phyloP scores from a whole-genome alignment of 192 early-diverging fungal species.

The Gryganskiella cystojenkinii region DNA sequence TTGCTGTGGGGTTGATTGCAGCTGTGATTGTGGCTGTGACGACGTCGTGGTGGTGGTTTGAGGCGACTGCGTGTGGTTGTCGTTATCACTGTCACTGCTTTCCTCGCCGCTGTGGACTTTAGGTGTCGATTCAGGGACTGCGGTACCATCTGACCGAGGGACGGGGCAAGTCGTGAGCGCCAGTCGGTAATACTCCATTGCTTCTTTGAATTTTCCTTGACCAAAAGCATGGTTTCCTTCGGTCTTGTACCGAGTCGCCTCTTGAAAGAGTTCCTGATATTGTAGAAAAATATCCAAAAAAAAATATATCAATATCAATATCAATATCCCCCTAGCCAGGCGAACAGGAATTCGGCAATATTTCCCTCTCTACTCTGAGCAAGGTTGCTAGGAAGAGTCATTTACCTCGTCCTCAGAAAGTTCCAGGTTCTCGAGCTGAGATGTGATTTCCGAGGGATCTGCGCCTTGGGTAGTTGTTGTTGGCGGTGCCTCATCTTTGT shows the following conservation, averaged over 20 bases:
- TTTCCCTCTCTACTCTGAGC: neutral
- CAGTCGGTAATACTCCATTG: conserved; percentile 55
- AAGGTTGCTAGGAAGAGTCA: neutral
- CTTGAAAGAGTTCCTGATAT: conserved; percentile 49
- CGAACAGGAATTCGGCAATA: too few species aligned
- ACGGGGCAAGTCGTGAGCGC: conserved; percentile 58
- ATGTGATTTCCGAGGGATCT: conserved; percentile 38
- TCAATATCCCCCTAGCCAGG: too few species aligned
- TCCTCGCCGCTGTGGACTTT: neutral
- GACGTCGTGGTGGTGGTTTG: too few species aligned
- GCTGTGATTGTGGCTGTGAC: neutral
- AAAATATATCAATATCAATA: too few species aligned
- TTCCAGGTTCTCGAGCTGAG: conserved; percentile 30
- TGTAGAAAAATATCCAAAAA: neutral
- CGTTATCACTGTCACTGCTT: conserved; percentile 4
- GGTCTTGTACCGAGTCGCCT: conserved; percentile 60
- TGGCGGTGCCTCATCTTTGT: too few species aligned
- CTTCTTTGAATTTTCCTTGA: conserved; percentile 53
- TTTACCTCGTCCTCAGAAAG: conserved; percentile 53
- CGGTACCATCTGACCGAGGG: neutral
- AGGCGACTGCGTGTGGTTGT: conserved; percentile 19
- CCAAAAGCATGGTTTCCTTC: conserved; percentile 61
- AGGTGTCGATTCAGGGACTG: neutral
- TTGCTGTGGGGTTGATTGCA: neutral
- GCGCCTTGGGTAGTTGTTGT: conserved; percentile 7